phyloP scores from a whole-genome alignment of 306 rosid species.

The Sophora flavescens region DNA sequence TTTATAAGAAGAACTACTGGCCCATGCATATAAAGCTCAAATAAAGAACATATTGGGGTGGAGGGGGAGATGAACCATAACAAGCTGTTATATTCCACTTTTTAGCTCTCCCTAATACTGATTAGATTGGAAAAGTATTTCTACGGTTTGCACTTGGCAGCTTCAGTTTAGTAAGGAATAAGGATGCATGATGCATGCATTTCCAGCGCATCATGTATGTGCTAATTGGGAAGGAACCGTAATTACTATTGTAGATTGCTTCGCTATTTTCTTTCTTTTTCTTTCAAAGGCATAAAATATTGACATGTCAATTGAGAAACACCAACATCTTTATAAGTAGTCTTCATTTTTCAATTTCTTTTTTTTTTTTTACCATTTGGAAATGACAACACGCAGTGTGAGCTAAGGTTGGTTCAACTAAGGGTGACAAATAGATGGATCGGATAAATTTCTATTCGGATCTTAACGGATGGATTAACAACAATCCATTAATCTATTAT shows the following conservation, averaged over 20 bases:
- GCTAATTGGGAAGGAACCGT: not conserved
- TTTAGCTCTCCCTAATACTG: not conserved
- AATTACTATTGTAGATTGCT: not conserved
- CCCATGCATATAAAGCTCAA: conserved; percentile 3
- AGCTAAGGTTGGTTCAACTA: not conserved
- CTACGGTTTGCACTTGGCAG: not conserved
- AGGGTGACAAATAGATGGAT: too few relatives aligned
- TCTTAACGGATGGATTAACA: too few relatives aligned
- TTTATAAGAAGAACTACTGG: conserved; percentile 1
- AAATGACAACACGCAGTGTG: not conserved
- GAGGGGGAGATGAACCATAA: conserved; percentile 25
- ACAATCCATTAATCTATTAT: too few relatives aligned
- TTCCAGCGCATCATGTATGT: conserved; percentile 14
- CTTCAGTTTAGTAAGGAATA: not conserved
- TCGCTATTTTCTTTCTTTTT: not conserved
- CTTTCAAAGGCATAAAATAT: not conserved
- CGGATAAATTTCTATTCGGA: too few relatives aligned
- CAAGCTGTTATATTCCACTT: conserved; percentile 48
- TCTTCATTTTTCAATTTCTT: conserved; percentile 11
- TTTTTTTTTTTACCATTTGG: not conserved
- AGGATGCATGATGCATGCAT: not conserved
- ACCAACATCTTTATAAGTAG: not conserved
- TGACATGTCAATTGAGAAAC: conserved; percentile 2
- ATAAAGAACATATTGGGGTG: not conserved
- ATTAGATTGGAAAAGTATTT: conserved; percentile 30